A percentile compares a stretch with the other conserved stretches of the same genome.
Evolutionary conservation across 345 rosid genomes (phyloP).

Genomic region (Citrus trifoliata): DNA sequence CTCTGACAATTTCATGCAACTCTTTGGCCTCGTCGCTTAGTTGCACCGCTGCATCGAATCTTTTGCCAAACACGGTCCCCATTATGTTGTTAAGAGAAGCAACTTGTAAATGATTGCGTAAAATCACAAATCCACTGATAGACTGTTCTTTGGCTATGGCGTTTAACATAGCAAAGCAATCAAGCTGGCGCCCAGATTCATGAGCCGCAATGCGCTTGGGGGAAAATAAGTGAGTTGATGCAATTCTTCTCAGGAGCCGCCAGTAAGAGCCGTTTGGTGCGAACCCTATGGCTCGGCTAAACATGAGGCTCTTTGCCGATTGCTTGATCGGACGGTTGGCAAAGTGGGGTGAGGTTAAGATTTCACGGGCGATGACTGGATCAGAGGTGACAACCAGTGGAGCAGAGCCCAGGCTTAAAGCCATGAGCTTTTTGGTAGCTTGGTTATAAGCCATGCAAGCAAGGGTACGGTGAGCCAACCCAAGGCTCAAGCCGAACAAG

Average conservation of each 20-base stretch:
- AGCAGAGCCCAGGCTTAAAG: conserved; percentile 48
- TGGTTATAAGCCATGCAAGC: conserved; percentile 31
- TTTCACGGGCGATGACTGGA: conserved; percentile 41
- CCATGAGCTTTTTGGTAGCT: conserved; percentile 42
- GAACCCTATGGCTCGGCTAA: conserved; percentile 60
- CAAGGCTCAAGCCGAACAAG: conserved; percentile 30
- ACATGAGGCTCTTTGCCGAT: conserved; percentile 44
- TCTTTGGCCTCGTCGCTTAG: conserved; percentile 22
- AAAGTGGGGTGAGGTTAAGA: conserved; percentile 37
- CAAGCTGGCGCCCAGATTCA: conserved; percentile 36
- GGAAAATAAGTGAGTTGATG: conserved; percentile 45
- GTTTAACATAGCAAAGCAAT: conserved; percentile 29
- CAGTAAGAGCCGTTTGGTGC: conserved; percentile 50
- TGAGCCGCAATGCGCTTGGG: conserved; percentile 45
- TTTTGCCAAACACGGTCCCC: conserved; percentile 55
- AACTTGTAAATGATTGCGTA: conserved; percentile 43
- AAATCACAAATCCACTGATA: conserved; percentile 14
- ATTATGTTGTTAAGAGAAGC: conserved; percentile 52
- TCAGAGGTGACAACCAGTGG: conserved; percentile 43
- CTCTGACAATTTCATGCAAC: conserved; percentile 38
- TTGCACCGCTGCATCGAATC: conserved; percentile 22
- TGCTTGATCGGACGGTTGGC: conserved; percentile 45
- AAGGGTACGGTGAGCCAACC: conserved; percentile 46
- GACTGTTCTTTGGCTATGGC: conserved; percentile 26
- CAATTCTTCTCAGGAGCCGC: conserved; percentile 41